phyloP scores from a whole-genome alignment of 2,329 filamentous ascomycete species.

The Fusarium sp. region DNA sequence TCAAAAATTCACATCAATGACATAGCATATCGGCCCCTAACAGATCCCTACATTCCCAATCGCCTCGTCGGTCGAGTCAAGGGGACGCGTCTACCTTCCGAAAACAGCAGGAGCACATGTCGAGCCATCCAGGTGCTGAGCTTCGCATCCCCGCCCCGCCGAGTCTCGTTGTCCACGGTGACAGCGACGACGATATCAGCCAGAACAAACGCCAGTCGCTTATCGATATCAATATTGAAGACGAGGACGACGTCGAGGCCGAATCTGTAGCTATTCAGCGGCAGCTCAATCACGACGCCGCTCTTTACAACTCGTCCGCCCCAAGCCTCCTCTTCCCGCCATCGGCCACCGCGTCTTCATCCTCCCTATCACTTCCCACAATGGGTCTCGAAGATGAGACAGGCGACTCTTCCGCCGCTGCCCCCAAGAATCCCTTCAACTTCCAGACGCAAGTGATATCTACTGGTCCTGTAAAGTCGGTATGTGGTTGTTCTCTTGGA shows the following conservation, averaged over 20 bases:
- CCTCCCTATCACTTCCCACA: conserved; percentile 26
- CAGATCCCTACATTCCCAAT: conserved; percentile 2
- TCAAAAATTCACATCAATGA: conserved; percentile 19
- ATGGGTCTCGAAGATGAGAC: conserved; percentile 34
- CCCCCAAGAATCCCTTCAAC: conserved; percentile 83
- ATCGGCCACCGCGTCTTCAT: conserved; percentile 20
- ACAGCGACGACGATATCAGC: conserved; percentile 32
- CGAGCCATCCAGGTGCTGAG: conserved; percentile 35
- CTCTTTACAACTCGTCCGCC: conserved; percentile 26
- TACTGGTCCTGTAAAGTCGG: conserved; percentile 81
- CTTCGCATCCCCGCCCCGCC: conserved; percentile 39
- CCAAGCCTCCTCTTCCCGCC: conserved; percentile 37
- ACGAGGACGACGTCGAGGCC: conserved; percentile 5
- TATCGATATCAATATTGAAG: conserved; percentile 16
- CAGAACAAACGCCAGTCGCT: conserved; percentile 5
- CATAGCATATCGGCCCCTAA: conserved; percentile 3
- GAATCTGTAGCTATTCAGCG: conserved; percentile 17
- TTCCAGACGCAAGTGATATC: conserved; percentile 87
- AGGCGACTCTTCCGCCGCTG: conserved; percentile 36
- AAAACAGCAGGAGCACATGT: conserved; percentile 37
- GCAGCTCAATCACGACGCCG: conserved; percentile 33
- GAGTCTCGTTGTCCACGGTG: conserved; percentile 41
- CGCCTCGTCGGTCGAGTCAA: conserved; percentile 17
- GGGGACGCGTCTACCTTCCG: conserved; percentile 24
- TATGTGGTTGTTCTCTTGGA: conserved; percentile 55